These are phyloP conservation scores for Lachancea mirantina DNA, from an alignment of 805 yeast species.

Conservation along the genomic window DNA sequence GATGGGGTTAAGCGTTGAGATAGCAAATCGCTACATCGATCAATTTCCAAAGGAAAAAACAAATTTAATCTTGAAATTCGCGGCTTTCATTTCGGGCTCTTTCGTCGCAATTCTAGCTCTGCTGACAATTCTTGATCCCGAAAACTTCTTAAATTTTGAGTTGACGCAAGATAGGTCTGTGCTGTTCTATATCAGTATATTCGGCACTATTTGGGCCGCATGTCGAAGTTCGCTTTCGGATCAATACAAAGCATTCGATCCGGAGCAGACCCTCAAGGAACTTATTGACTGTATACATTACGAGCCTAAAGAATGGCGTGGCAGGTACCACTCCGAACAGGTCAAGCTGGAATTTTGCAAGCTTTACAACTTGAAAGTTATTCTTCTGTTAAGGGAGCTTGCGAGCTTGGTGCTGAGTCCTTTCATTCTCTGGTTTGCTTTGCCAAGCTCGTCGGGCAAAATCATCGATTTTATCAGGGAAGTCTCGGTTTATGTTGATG, in stretches of 20 bases:
- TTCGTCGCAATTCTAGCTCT: conserved; percentile 81
- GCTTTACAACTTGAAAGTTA: conserved; percentile 65
- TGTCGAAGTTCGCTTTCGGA: conserved; percentile 63
- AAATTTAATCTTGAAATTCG: conserved; percentile 48
- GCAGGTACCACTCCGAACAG: conserved; percentile 71
- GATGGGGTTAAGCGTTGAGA: conserved; percentile 64
- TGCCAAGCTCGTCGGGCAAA: conserved; percentile 64
- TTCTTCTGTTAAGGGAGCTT: conserved; percentile 68
- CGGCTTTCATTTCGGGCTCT: conserved; percentile 78
- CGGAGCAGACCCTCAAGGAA: conserved; percentile 75
- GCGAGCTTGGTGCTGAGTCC: conserved; percentile 81
- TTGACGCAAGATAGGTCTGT: conserved; percentile 74
- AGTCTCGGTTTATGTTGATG: conserved; percentile 84
- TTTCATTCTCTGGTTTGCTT: conserved; percentile 76
- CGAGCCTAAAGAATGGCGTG: conserved; percentile 82
- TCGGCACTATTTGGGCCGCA: conserved; percentile 85
- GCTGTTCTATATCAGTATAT: conserved; percentile 76
- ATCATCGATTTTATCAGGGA: conserved; percentile 90
- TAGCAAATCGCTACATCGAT: conserved; percentile 76
- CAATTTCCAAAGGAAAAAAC: conserved; percentile 84
- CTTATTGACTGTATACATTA: conserved; percentile 88
- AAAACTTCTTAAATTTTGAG: conserved; percentile 83
- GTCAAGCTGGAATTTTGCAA: conserved; percentile 79
- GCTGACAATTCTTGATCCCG: conserved; percentile 76
- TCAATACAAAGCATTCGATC: conserved; percentile 74